These are phyloP conservation scores for Alternaria rosae DNA, from an alignment of 2,329 filamentous ascomycete species.

Conservation along the genomic window DNA sequence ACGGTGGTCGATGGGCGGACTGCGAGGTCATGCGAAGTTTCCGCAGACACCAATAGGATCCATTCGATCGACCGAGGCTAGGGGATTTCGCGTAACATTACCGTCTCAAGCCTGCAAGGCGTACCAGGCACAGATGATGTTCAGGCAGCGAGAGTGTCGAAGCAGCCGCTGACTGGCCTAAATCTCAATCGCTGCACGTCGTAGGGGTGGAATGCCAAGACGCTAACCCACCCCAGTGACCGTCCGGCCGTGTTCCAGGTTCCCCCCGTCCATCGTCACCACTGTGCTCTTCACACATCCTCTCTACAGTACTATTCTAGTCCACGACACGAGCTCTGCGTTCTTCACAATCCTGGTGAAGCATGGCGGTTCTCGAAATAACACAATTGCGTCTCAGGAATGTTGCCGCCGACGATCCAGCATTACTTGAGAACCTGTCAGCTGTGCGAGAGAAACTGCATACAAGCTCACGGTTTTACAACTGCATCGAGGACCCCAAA, in stretches of 20 bases:
- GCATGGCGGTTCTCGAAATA: conserved; percentile 40
- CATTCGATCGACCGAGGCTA: not conserved
- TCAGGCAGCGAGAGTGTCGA: not conserved
- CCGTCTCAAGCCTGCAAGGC: conserved; percentile 6
- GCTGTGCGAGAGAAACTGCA: conserved; percentile 34
- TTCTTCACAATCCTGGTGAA: conserved; percentile 18
- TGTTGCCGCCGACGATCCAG: conserved; percentile 24
- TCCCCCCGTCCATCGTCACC: not conserved
- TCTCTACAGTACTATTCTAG: conserved; percentile 34
- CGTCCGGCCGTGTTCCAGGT: not conserved
- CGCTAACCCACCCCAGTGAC: not conserved
- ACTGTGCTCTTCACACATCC: not conserved
- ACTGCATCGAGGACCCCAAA: conserved; percentile 36
- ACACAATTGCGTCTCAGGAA: conserved; percentile 38
- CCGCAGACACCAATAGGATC: not conserved
- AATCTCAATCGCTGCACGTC: not conserved
- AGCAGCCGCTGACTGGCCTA: conserved; percentile 1
- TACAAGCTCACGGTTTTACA: conserved; percentile 40
- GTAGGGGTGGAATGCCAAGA: not conserved
- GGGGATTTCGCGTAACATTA: conserved; percentile 8
- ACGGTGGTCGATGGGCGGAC: conserved; percentile 10
- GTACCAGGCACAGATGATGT: conserved; percentile 6
- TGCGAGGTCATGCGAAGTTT: conserved; percentile 7
- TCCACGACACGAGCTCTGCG: conserved; percentile 29
- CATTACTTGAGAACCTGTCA: conserved; percentile 40